phyloP scores from a whole-genome alignment of 768 basidiomycete species.

The Dendrothele bispora region DNA sequence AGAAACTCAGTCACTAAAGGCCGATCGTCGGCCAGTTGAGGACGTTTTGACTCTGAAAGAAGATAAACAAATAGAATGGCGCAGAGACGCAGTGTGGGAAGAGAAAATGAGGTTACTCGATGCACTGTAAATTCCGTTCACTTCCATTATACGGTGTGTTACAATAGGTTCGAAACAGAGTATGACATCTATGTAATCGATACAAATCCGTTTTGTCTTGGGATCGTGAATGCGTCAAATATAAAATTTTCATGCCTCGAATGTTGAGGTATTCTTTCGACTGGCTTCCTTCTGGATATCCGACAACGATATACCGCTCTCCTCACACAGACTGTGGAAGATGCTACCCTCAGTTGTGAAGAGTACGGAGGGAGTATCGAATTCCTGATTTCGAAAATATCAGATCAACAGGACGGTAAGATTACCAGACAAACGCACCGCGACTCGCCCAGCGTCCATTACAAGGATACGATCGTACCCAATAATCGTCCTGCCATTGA shows the following conservation, averaged over 20 bases:
- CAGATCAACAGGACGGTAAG: not conserved
- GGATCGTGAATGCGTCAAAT: too few species aligned
- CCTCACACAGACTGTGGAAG: slow-evolving; percentile 64
- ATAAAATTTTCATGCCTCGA: too few species aligned
- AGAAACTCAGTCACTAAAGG: slow-evolving; percentile 43
- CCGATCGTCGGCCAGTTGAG: slow-evolving; percentile 31
- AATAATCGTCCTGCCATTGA: slow-evolving; percentile 66
- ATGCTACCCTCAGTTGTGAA: slow-evolving; percentile 48
- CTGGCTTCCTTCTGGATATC: slow-evolving; percentile 43
- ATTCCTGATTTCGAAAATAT: slow-evolving; percentile 38
- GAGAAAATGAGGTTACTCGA: slow-evolving; percentile 37
- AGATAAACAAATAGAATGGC: slow-evolving; percentile 56
- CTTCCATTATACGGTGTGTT: too few species aligned
- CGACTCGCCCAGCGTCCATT: slow-evolving; percentile 58
- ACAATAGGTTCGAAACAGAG: too few species aligned
- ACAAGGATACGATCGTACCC: slow-evolving; percentile 66
- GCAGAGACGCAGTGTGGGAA: slow-evolving; percentile 54
- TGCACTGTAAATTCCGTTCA: slow-evolving; percentile 16
- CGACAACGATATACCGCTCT: slow-evolving; percentile 45
- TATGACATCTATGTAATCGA: too few species aligned
- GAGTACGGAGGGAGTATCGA: slow-evolving; percentile 55
- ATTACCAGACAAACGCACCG: slow-evolving; percentile 25
- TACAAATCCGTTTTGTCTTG: too few species aligned
- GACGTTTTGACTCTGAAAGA: slow-evolving; percentile 50
- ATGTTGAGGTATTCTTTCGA: too few species aligned